Base-by-base conservation (phyloP, 495 filamentous ascomycete genomes). In the Aspergillus incahuasiensis region DNA sequence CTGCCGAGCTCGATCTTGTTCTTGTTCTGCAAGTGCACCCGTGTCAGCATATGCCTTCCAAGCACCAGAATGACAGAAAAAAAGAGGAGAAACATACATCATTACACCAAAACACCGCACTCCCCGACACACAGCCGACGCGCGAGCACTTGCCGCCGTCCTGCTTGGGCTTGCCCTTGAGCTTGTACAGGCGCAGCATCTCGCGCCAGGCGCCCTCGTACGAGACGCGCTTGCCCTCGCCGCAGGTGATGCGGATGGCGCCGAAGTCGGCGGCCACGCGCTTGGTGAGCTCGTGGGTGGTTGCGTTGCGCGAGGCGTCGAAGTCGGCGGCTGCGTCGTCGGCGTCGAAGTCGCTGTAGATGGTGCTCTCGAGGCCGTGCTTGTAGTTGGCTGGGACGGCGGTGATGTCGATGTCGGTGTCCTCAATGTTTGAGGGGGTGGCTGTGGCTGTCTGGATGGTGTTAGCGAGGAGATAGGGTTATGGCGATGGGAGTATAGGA, bases 101-200 rank as follows among this genome's bases (percentile, higher is more conserved):
- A 43, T 56, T 56, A 19, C 54, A 56, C 54, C 54, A 56, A 13
- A 18, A 42, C 15, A 56, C 44, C 1, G 54, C 54, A 8, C 18
- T 20, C 18, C 6, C n/a, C 15, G 25, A 30, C 24, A 21, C n/a
- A n/a, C 54, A 56, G 45, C 54, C 48, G 0, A 56, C 44, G 0
- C 42, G 43, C n/a, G 30, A n/a, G 21, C 54, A 56, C 1, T 18
- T 34, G 0, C 45, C 34, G 6, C 45, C 32, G 1, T 45, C 54
- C 0, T 30, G 43, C 1, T 16, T 24, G 1, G 55, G 46, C 5
- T 24, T 30, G n/a, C 40, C 30, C 7, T 19, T 16, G 11, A 52
- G 3, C 6, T 3, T 6, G 13, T 6, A n/a, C 0, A 52, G 15
- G 5, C 35, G 19, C 1, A 20, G 11, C 18, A 19, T 24, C 11